Evolutionary conservation across 352 stramenopile species (phyloP).

Genomic region (Lagenidium sp.): DNA sequence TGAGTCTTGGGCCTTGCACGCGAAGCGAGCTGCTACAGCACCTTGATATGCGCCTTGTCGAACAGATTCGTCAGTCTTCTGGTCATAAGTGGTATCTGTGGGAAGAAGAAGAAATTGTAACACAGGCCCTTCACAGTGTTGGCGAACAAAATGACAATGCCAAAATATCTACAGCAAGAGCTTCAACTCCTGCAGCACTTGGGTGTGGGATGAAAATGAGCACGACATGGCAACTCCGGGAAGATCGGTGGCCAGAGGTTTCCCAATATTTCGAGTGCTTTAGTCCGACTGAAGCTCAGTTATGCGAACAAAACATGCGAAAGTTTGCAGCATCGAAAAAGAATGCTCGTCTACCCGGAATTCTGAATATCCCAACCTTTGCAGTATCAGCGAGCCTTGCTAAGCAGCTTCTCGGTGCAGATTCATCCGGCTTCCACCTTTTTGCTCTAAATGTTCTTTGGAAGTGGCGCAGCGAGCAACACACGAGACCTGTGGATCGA

Average conservation of each 20-base stretch:
- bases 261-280: constrained; percentile 73
- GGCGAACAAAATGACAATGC: constrained; percentile 57
- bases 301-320: constrained; percentile 66
- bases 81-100: constrained; percentile 39
- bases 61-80: constrained; percentile 56
- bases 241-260: constrained; percentile 38
- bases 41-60: constrained; percentile 63
- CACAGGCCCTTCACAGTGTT: constrained; percentile 47
- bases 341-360: constrained; percentile 4
- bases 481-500: too few relatives aligned
- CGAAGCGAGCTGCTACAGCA: constrained; percentile 57
- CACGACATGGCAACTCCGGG: constrained; percentile 51
- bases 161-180: neutral
- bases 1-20: constrained; percentile 55
- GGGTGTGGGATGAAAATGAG: constrained; percentile 65
- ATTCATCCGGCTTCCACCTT: too few relatives aligned
- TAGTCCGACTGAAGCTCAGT: constrained; percentile 56
- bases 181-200: constrained; percentile 4
- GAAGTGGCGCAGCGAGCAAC: too few relatives aligned
- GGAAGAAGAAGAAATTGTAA: constrained; percentile 77
- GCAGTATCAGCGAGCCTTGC: too few relatives aligned
- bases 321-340: constrained; percentile 19
- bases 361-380: constrained; percentile 5
- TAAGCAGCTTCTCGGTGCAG: too few relatives aligned
- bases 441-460: too few relatives aligned